phyloP scores from a whole-genome alignment of 331 rosid species.

The Rhamnella rubrinervis region DNA sequence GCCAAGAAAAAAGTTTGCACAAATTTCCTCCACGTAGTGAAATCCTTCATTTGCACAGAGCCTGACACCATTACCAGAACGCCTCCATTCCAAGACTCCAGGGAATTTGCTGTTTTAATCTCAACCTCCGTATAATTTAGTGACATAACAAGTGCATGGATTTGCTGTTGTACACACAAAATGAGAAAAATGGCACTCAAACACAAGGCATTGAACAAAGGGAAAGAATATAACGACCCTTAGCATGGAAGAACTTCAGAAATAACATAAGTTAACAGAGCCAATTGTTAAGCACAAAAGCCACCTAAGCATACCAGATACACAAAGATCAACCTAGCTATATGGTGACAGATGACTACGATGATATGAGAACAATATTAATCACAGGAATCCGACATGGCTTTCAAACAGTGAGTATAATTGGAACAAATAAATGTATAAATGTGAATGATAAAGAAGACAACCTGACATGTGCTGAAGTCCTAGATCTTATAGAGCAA shows the following conservation, averaged over 20 bases:
- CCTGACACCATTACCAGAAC: slow-evolving; percentile 94
- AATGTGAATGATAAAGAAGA: not conserved
- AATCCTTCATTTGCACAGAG: slow-evolving; percentile 70
- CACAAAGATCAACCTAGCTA: slow-evolving; percentile 1
- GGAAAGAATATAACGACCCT: slow-evolving; percentile 1
- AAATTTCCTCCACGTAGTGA: slow-evolving; percentile 67
- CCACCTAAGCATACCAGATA: not conserved
- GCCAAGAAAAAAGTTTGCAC: slow-evolving; percentile 94
- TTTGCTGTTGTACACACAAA: slow-evolving; percentile 67
- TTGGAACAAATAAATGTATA: not conserved
- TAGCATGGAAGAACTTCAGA: not conserved
- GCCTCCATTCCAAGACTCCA: slow-evolving; percentile 97
- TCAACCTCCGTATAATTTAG: slow-evolving; percentile 75
- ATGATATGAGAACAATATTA: not conserved
- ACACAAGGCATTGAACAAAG: not conserved
- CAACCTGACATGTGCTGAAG: not conserved
- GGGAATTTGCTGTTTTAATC: slow-evolving; percentile 76
- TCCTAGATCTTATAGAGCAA: not conserved
- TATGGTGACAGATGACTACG: not conserved
- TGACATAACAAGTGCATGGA: slow-evolving; percentile 85
- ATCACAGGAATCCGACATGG: too few species aligned
- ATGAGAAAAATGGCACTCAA: not conserved
- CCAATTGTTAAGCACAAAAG: not conserved
- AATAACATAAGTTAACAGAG: not conserved
- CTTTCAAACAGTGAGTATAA: not conserved